phyloP scores from a whole-genome alignment of 345 rosid species.

The Heritiera fomes region DNA sequence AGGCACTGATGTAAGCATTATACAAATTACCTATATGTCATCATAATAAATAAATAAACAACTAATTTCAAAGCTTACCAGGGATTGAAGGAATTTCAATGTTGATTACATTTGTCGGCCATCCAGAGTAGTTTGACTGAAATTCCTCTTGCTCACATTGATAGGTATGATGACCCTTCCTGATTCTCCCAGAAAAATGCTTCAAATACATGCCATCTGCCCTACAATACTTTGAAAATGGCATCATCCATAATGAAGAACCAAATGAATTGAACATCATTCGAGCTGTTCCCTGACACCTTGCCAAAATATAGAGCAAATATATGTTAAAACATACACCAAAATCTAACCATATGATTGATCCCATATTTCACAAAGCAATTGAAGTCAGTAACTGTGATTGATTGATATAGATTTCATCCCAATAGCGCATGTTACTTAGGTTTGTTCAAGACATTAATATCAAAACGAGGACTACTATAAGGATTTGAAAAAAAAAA shows the following conservation, averaged over 20 bases:
- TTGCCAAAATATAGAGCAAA: constrained; percentile 50
- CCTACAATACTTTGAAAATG: constrained; percentile 85
- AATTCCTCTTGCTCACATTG: constrained; percentile 81
- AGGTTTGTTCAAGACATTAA: not conserved
- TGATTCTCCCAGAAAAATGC: constrained; percentile 62
- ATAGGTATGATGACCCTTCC: constrained; percentile 56
- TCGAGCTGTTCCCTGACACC: constrained; percentile 96
- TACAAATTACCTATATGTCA: constrained; percentile 22
- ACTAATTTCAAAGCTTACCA: constrained; percentile 44
- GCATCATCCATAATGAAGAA: constrained; percentile 91
- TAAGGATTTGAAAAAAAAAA: not conserved
- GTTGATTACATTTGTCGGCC: constrained; percentile 92
- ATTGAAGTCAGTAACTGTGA: constrained; percentile 3
- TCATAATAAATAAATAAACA: not conserved
- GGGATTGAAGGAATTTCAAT: constrained; percentile 83
- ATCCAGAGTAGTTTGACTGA: constrained; percentile 83
- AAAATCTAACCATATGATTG: constrained; percentile 11
- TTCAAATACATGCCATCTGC: constrained; percentile 67
- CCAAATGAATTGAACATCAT: constrained; percentile 85
- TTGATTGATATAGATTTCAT: constrained; percentile 10
- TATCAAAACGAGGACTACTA: not conserved
- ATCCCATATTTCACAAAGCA: constrained; percentile 3
- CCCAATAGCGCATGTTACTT: constrained; percentile 2
- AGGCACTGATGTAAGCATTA: constrained; percentile 26
- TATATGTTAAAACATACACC: constrained; percentile 36